These are phyloP conservation scores for Parietichytrium sp. DNA, from an alignment of 108 stramenopile species.

Conservation along the genomic window DNA sequence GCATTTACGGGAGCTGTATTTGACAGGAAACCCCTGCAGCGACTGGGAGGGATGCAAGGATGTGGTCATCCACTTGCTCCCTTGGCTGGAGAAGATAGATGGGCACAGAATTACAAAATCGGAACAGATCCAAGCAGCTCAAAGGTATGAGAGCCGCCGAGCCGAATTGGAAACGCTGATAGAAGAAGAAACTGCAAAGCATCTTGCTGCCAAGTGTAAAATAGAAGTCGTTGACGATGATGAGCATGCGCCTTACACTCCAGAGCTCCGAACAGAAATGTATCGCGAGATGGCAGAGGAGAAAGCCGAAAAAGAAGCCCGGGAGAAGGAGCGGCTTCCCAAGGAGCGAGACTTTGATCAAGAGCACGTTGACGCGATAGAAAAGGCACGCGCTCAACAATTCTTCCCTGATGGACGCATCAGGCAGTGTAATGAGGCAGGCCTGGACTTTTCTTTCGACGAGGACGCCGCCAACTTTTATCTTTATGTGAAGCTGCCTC, in stretches of 20 bases:
- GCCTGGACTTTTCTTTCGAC: conserved; percentile 70
- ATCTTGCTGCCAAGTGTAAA: not conserved
- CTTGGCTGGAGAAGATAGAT: conserved; percentile 70
- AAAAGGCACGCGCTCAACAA: conserved; percentile 50
- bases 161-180: conserved; percentile 17
- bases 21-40: conserved; percentile 77
- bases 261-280: conserved; percentile 69
- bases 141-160: conserved; percentile 50
- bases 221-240: conserved; percentile 41
- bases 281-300: conserved; percentile 77
- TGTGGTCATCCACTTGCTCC: conserved; percentile 69
- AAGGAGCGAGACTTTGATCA: conserved; percentile 51
- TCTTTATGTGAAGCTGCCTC: conserved; percentile 63
- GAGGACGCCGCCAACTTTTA: conserved; percentile 60
- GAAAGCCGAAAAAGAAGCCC: conserved; percentile 72
- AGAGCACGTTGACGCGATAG: conserved; percentile 53
- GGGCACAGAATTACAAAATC: conserved; percentile 72
- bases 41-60: conserved; percentile 63
- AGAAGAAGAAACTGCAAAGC: conserved; percentile 3
- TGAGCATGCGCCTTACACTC: conserved; percentile 68
- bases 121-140: conserved; percentile 51
- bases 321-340: conserved; percentile 53
- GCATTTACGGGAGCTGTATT: conserved; percentile 69
- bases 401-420: conserved; percentile 45
- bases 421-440: conserved; percentile 68